Evolutionary conservation across 345 rosid genomes (phyloP).

Genomic region (Euphorbia pulcherrima): DNA sequence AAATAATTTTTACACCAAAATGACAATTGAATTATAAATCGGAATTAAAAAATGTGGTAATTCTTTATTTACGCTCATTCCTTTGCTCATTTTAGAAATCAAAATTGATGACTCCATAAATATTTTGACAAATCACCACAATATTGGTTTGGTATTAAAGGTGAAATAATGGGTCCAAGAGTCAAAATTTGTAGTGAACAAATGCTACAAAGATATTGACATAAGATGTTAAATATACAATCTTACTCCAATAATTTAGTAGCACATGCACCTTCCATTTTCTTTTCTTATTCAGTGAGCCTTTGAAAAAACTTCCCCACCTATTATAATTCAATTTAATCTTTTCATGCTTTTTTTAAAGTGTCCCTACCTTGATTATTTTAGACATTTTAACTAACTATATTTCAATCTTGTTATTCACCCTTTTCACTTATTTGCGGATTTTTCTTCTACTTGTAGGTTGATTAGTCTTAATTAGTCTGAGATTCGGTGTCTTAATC

Average conservation of each 20-base stretch:
- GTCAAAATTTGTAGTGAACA: slow-evolving; percentile 19
- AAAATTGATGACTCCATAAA: background rate
- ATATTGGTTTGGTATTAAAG: slow-evolving; percentile 24
- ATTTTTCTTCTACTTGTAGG: background rate
- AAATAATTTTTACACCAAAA: too few relatives aligned
- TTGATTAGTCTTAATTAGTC: background rate
- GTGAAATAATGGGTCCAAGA: slow-evolving; percentile 24
- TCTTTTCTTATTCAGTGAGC: slow-evolving; percentile 12
- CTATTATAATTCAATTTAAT: slow-evolving; percentile 4
- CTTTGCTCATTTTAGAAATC: too few relatives aligned
- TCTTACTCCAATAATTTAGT: slow-evolving; percentile 21
- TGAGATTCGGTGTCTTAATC: slow-evolving; percentile 1
- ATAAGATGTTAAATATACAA: slow-evolving; percentile 10
- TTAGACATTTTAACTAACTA: slow-evolving; percentile 21
- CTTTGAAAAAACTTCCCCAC: slow-evolving; percentile 16
- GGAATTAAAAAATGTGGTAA: too few relatives aligned
- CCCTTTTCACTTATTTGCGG: slow-evolving; percentile 2
- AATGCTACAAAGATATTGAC: slow-evolving; percentile 26
- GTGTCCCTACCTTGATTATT: slow-evolving; percentile 18
- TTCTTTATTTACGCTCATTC: too few relatives aligned
- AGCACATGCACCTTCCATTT: slow-evolving; percentile 34
- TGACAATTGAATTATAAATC: too few relatives aligned
- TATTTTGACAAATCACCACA: background rate
- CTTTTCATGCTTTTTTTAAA: slow-evolving; percentile 21
- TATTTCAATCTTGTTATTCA: background rate